Conservation (phyloP, 2,329 filamentous ascomycete genomes). For the Raffaelea deltoideospora region DNA sequence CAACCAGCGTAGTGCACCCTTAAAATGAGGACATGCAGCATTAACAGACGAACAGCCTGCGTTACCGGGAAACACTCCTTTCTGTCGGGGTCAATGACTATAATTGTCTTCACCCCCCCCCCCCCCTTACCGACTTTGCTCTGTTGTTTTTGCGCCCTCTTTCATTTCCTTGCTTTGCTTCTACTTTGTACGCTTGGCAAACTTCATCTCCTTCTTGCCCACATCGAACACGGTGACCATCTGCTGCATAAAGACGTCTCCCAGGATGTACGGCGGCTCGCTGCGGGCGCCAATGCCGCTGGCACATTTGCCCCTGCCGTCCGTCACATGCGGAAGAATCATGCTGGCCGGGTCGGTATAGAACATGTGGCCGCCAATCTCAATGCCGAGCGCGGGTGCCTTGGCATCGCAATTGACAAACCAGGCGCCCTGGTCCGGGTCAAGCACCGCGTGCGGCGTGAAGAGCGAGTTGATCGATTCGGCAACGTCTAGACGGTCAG, state of each 20-base stretch:
- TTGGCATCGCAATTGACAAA: slow-evolving; percentile 14
- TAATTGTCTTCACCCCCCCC: no score
- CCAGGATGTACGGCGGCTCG: slow-evolving; percentile 10
- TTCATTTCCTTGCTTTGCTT: no score
- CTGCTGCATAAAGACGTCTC: slow-evolving; percentile 13
- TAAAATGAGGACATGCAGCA: no score
- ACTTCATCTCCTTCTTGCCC: no score
- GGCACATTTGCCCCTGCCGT: slow-evolving; percentile 12
- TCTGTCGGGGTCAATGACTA: no score
- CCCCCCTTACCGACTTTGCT: no score
- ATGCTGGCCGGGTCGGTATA: slow-evolving; percentile 17
- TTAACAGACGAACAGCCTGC: no score
- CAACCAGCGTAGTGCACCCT: no score
- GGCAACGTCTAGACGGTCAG: slow-evolving; percentile 13
- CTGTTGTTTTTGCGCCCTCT: no score
- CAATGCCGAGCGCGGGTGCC: slow-evolving; percentile 15
- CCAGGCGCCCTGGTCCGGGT: slow-evolving; percentile 11
- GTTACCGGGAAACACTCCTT: no score
- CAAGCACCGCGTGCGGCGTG: slow-evolving; percentile 11
- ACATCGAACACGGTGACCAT: slow-evolving; percentile 16
- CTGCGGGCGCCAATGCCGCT: slow-evolving; percentile 11
- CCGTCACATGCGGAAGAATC: slow-evolving; percentile 15
- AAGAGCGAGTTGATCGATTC: slow-evolving; percentile 16
- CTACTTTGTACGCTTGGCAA: no score
- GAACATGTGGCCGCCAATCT: slow-evolving; percentile 15